Base-by-base conservation (phyloP, 306 rosid species). In the Malus orientalis region DNA sequence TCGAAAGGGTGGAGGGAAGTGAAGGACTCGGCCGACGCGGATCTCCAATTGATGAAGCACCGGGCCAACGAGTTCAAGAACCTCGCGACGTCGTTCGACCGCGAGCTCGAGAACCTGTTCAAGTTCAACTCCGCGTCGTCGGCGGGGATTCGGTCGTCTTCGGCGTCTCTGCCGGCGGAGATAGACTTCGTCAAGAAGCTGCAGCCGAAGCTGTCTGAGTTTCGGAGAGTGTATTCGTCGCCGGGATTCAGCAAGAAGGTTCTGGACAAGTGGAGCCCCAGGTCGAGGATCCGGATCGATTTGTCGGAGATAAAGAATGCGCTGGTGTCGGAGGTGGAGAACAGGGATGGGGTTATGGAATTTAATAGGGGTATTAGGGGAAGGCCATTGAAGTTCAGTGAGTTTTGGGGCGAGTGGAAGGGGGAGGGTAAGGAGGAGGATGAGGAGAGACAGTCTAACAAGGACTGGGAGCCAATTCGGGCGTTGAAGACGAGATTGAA, bases 1-100 rank as follows among this genome's bases (percentile, higher is more conserved):
- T 91, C 97, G 16, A 96, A 92, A 75, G 99, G 99, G 1, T 92
- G 96, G 99, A 78, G 91, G 61, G 98, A 92, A 78, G 97, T 95
- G 79, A 91, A 93, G 12, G 90, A 92, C 86, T 95, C 98, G 38
- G 96, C 98, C 2, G 96, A 95, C 57, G 99, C 99, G 74, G 99
- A 96, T 88, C 88, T 96, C 76, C 96, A 82, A 0, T 59, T 92
- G 75, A 91, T 96, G 90, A 84, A 81, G 29, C 93, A 88, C 89
- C 91, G 99, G 71, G 99, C 99, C 45, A 96, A 91, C 58, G 91
- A 97, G 59, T 89, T 94, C 83, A 91, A 86, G 84, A 91, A 92
- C 85, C 82, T 96, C 7, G 98, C 99, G 1, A 89, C 88, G 20
- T 92, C 99, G 2, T 87, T 96, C 30, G 99, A 96, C 88, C 90